Base-by-base conservation (phyloP, 1,284 basidiomycete species). In the Rhodotorula sp. region DNA sequence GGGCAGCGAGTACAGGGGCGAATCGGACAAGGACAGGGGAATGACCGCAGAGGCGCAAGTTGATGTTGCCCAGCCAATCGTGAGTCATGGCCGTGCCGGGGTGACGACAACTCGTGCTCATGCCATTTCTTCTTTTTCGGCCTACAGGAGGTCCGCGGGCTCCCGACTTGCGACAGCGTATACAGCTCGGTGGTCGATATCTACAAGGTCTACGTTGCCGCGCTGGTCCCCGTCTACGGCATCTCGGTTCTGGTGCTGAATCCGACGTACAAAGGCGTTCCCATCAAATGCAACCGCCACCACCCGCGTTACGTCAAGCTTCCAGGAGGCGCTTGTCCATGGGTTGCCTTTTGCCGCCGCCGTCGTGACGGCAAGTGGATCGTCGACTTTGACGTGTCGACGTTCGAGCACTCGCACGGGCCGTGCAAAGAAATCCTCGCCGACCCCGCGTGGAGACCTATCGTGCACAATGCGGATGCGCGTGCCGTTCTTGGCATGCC, bases 221-320 rank as follows among this genome's bases (percentile, higher is more conserved):
- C 59, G 45, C 23, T 60, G 16, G 59, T 60, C 14, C 59, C 59
- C n/a, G 45, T 60, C 16, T 60, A 47, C 45, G 59, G 59, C 26
- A 48, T 60, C 45, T 47, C 45, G 16, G 19, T 60, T 15, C 19
- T 6, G n/a, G 47, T 21, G 45, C 10, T 3, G 5, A n/a, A 21
- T 6, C 2, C 4, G 5, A 7, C 45, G 12, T 7, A 43, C 14
- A 2, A 14, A 3, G 14, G 43, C n/a, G 54, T 28, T 15, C 23
- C 15, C 6, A 28, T 60, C 16, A 23, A 12, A n/a, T 60, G 59
- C 59, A 60, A 60, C 59, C 59, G 45, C n/a, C 8, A 16, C 14
- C 15, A 19, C 5, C 14, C 59, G 43, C 23, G 8, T 6, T 34
- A 28, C n/a, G 12, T 28, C 15, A 15, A 5, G 5, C 15, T 7